Conservation (phyloP, 2,329 filamentous ascomycete genomes). For the Incumbomyces delicatus region DNA sequence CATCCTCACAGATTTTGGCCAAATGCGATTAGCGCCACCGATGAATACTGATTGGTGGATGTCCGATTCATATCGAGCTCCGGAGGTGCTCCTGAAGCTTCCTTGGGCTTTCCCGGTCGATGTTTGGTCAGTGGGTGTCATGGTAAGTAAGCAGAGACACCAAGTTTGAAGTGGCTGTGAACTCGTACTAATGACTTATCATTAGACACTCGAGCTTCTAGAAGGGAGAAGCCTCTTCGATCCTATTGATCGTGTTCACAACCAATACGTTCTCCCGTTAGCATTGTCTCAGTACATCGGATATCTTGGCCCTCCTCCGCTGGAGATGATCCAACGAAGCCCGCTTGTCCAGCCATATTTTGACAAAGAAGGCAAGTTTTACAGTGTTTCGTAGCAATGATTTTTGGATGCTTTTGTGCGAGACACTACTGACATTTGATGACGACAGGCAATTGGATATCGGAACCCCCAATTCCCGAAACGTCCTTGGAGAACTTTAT, state of each 20-base stretch:
- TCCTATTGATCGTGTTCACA: constrained; percentile 10
- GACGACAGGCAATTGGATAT: constrained; percentile 19
- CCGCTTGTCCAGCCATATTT: constrained; percentile 19
- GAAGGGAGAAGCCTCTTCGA: constrained; percentile 2
- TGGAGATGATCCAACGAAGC: constrained; percentile 19
- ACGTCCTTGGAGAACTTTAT: constrained; percentile 17
- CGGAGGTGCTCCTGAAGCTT: constrained; percentile 20
- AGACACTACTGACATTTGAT: not conserved
- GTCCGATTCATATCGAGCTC: constrained; percentile 22
- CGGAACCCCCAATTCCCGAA: constrained; percentile 16
- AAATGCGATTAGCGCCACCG: constrained; percentile 8
- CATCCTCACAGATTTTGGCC: constrained; percentile 22
- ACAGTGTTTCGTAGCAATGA: constrained; percentile 1
- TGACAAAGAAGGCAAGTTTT: constrained; percentile 15
- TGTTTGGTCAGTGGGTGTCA: constrained; percentile 22
- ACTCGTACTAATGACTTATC: no score
- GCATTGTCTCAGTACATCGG: constrained; percentile 24
- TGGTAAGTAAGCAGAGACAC: constrained; percentile 16
- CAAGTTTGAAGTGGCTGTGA: no score
- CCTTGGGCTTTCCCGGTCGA: constrained; percentile 21
- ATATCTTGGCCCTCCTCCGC: constrained; percentile 21
- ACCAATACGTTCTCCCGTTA: constrained; percentile 22
- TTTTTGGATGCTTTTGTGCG: not conserved
- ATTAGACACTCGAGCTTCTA: constrained; percentile 2
- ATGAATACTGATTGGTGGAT: constrained; percentile 19